Conservation (phyloP, 768 basidiomycete species). For the Suillus tomentosus region DNA sequence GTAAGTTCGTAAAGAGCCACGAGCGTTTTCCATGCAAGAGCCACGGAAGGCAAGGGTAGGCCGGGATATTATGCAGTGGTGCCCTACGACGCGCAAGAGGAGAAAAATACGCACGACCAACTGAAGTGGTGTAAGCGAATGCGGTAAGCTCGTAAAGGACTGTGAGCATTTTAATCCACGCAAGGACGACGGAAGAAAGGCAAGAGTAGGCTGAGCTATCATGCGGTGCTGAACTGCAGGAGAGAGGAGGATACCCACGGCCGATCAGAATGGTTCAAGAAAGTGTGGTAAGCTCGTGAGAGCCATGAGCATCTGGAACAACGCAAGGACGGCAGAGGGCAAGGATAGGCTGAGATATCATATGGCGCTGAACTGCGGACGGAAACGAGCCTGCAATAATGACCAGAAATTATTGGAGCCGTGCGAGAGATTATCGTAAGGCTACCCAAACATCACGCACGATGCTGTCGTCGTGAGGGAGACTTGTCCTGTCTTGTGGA, state of each 20-base stretch:
- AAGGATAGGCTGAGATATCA: background rate
- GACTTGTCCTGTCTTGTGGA: background rate
- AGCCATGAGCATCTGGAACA: background rate
- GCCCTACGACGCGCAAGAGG: background rate
- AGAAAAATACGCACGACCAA: background rate
- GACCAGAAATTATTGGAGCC: background rate
- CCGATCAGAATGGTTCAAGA: background rate
- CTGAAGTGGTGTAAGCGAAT: background rate
- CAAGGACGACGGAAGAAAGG: background rate
- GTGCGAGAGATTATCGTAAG: background rate
- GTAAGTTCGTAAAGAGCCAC: background rate
- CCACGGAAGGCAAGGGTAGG: background rate
- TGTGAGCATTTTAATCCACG: background rate
- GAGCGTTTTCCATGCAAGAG: background rate
- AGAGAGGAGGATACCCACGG: background rate
- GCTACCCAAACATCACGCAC: background rate
- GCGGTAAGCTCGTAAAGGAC: background rate
- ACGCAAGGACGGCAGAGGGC: background rate
- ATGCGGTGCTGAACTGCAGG: background rate
- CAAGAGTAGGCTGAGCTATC: background rate
- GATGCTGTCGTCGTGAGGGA: background rate
- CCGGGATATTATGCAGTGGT: background rate
- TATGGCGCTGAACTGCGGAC: background rate
- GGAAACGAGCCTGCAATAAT: background rate
- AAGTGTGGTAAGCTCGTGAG: background rate